These are phyloP conservation scores for Penicillium cinerascens DNA, from an alignment of 495 filamentous ascomycete species.

Conservation along the genomic window DNA sequence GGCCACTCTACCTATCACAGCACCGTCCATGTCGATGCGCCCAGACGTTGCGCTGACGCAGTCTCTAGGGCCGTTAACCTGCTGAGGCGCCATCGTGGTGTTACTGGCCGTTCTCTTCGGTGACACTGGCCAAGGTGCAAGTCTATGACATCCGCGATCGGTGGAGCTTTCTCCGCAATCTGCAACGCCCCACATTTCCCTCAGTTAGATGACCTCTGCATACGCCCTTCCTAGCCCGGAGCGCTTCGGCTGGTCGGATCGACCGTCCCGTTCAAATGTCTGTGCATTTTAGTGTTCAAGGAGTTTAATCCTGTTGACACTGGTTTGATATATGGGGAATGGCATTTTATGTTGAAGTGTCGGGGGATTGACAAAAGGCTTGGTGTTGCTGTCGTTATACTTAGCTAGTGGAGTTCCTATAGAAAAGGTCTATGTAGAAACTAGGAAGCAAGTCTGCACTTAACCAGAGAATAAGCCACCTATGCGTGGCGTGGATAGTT, in stretches of 20 bases:
- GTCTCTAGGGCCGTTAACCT: neutral
- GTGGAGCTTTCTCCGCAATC: neutral
- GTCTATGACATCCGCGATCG: neutral
- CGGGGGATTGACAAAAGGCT: too few species aligned
- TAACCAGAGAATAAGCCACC: too few species aligned
- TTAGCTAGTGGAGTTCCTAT: too few species aligned
- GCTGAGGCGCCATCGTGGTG: neutral
- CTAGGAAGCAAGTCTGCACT: too few species aligned
- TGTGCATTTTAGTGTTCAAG: neutral
- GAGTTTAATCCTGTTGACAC: neutral
- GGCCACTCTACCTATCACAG: neutral
- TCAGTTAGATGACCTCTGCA: neutral
- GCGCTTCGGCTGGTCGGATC: conserved; percentile 11
- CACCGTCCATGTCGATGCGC: neutral
- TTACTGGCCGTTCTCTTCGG: neutral
- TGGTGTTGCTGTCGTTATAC: too few species aligned
- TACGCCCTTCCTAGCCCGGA: too few species aligned
- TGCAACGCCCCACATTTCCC: neutral
- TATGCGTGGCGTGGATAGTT: too few species aligned
- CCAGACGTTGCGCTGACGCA: neutral
- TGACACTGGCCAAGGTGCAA: neutral
- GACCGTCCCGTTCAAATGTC: conserved; percentile 8
- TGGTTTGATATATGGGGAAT: too few species aligned
- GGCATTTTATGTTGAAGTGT: too few species aligned
- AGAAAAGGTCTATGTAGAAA: too few species aligned